Evolutionary conservation across 495 filamentous ascomycete species (phyloP), one percentile per base, ranked within the genome.

Genomic region (Podospora didyma): DNA sequence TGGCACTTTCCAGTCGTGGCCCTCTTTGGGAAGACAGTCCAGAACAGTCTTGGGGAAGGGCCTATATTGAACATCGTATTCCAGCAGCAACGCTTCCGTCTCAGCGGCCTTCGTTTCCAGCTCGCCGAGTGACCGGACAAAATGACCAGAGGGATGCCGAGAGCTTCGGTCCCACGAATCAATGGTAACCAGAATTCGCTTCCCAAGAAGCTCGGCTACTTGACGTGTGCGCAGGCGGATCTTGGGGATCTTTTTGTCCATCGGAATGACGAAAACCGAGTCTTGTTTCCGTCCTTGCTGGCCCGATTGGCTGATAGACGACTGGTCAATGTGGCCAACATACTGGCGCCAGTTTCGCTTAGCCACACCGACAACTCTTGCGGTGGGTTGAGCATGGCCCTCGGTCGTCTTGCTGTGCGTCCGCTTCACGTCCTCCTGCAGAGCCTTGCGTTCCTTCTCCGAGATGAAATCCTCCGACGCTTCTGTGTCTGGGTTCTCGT

Each of bases 311-410:
- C 86, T 83, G 37, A 90, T 87, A 14, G 95, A 96, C 14, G 85
- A 88, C 17, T 87, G 83, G 66, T 98, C 94, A 53, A 98, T 81
- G 70, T 96, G 91, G 12, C 94, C 94, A 35, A 98, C 94, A 63
- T 97, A 97, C 68, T 97, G 95, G 31, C 94, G 82, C 94, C 94
- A 98, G 67, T 96, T 96, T 35, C 95, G 82, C 70, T 96, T 96
- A 61, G 93, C 82, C 28, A 98, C 77, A 50, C 94, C 94, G 37
- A 97, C 94, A 19, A 97, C 89, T 69, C 82, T 87, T 12, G 95
- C 95, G 20, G 94, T 97, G 24, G 94, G 94, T 57, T 96, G 91
- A 11, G 91, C 84, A 46, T 82, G 82, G 28, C 89, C 89, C 73
- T 96, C 95, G 2, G 77, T 76, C 50, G 72, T 83, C 64, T 86